Conservation (phyloP, 2,329 filamentous ascomycete species). For the Ophiostoma australiae region DNA sequence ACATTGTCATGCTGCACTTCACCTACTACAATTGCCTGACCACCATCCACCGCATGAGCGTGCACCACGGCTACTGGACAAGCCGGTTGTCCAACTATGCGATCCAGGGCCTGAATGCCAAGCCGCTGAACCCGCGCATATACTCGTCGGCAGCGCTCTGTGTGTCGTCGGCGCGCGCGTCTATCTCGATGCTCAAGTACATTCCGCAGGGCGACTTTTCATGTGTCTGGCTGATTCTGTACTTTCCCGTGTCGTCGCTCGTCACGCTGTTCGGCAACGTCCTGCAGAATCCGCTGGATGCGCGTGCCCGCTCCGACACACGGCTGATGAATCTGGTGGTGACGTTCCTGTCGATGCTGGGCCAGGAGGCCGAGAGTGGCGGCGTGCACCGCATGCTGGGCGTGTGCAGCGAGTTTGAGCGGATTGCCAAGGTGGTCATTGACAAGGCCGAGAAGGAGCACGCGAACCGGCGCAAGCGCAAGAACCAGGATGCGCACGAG, state of each 20-base stretch:
- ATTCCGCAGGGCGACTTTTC: slow-evolving; percentile 92
- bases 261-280: slow-evolving; percentile 97
- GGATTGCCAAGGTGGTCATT: slow-evolving; percentile 84
- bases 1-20: slow-evolving; percentile 91
- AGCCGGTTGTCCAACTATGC: slow-evolving; percentile 91
- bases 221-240: slow-evolving; percentile 93
- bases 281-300: slow-evolving; percentile 87
- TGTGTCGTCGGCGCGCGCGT: slow-evolving; percentile 85
- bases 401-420: slow-evolving; percentile 92
- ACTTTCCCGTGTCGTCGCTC: slow-evolving; percentile 91
- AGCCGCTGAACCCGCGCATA: slow-evolving; percentile 85
- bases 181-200: slow-evolving; percentile 91
- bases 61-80: slow-evolving; percentile 98
- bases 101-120: slow-evolving; percentile 85
- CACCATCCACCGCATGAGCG: slow-evolving; percentile 96
- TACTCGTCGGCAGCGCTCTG: slow-evolving; percentile 92
- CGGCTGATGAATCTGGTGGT: slow-evolving; percentile 91
- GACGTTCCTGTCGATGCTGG: slow-evolving; percentile 81
- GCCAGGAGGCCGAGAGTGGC: slow-evolving; percentile 82
- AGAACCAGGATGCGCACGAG: slow-evolving; percentile 48
- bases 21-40: slow-evolving; percentile 97
- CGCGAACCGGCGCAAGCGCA: slow-evolving; percentile 75
- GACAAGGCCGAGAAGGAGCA: slow-evolving; percentile 88
- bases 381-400: slow-evolving; percentile 91
- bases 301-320: slow-evolving; percentile 79